Base-by-base conservation (phyloP, 2,329 filamentous ascomycete species). In the Alternaria angustiovoidea region DNA sequence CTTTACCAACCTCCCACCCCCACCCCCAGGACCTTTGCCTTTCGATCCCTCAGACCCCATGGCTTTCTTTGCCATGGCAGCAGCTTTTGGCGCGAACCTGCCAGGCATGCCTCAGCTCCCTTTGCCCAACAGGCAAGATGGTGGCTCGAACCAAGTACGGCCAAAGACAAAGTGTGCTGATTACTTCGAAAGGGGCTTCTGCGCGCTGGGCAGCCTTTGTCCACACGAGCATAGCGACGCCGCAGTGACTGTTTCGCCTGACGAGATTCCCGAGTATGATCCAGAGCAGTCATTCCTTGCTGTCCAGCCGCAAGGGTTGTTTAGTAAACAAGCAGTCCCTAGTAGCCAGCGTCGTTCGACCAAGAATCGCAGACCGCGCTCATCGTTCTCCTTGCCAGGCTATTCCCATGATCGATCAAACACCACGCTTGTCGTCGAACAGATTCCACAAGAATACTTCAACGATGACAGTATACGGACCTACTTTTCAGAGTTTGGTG, bases 401-500 rank as follows among this genome's bases (percentile, higher is more conserved):
- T 87, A 89, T 0, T 85, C 88, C 26, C 76, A 82, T 51, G 90
- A 93, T 73, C 83, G 79, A 55, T 84, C 83, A 0, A 89, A 88
- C 67, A 89, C 86, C 7, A 87, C 88, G 0, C 85, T 95, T 20
- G 91, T 94, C 2, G 85, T 95, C 3, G 91, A 94, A 72, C 88
- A 89, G 57, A 94, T 95, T 6, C 92, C 92, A 0, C 86, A 89
- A 62, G 89, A 91, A 20, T 84, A 87, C 56, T 89, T 91, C 56
- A 83, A 80, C 43, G 91, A 93, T 68, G 83, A 88, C 0, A 79
- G 84, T 11, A 85, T 95, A 12, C 86, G 86, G 11, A 80, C 78
- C 1, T 94, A 92, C 79, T 95, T 95, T 70, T 81, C 84, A 0
- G 84, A 90, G 65, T 94, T 93, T 75, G 92, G 92, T 20, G 82